Evolutionary conservation across 1,284 basidiomycete genomes (phyloP).

Genomic region (Psilocybe mexicana): DNA sequence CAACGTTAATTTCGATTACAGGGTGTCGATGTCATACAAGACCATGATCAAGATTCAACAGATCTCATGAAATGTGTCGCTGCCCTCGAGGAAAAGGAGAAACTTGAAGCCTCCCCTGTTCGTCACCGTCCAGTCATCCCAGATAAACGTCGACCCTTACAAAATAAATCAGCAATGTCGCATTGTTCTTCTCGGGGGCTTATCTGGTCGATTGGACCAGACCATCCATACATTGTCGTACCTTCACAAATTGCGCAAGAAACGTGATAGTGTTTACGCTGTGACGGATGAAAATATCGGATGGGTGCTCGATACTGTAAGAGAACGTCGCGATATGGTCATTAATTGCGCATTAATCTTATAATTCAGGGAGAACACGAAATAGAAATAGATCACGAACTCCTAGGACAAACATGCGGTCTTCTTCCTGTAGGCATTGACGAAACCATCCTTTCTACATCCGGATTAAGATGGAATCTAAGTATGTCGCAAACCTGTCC

Average conservation of each 20-base stretch:
- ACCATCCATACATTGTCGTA: conserved; percentile 89
- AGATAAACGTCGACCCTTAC: neutral
- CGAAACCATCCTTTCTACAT: conserved; percentile 75
- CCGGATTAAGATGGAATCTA: conserved; percentile 89
- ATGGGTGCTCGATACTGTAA: conserved; percentile 83
- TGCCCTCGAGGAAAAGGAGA: conserved; percentile 58
- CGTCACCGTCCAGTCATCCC: conserved; percentile 8
- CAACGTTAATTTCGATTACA: conserved; percentile 27
- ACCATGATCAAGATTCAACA: conserved; percentile 81
- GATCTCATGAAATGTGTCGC: conserved; percentile 93
- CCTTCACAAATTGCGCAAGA: conserved; percentile 78
- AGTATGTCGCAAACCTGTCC: conserved; percentile 45
- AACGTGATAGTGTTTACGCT: conserved; percentile 65
- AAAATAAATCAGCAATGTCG: conserved; percentile 47
- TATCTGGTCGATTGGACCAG: conserved; percentile 92
- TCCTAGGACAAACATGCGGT: conserved; percentile 89
- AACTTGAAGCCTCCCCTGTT: conserved; percentile 39
- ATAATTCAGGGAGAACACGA: conserved; percentile 73
- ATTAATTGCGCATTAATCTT: neutral
- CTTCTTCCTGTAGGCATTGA: conserved; percentile 87
- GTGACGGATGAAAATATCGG: conserved; percentile 87
- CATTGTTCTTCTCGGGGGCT: conserved; percentile 84
- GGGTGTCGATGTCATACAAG: conserved; percentile 70
- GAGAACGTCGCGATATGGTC: conserved; percentile 23
- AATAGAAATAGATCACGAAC: conserved; percentile 70